These are phyloP conservation scores for Aschersonia sp. DNA, from an alignment of 2,329 filamentous ascomycete genomes.

Conservation along the genomic window DNA sequence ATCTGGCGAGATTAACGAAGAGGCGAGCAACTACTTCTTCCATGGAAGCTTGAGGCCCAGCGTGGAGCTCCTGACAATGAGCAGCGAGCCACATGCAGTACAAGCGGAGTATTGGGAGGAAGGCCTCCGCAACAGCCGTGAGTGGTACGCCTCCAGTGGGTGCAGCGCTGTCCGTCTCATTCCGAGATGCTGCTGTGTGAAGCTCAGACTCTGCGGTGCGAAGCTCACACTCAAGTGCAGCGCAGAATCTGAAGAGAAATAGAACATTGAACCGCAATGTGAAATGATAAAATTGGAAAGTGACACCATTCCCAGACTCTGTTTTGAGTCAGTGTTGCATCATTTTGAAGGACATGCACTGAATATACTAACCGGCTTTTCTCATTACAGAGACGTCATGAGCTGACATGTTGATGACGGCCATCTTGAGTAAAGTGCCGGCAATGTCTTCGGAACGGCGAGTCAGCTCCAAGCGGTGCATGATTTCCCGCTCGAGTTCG, in stretches of 20 bases:
- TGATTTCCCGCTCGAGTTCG: conserved; percentile 74
- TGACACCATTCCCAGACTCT: conserved; percentile 31
- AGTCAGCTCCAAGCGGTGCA: conserved; percentile 61
- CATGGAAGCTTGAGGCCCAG: conserved; percentile 26
- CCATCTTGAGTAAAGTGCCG: conserved; percentile 59
- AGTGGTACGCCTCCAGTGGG: conserved; percentile 10
- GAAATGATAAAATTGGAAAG: conserved; percentile 42
- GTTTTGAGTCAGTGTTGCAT: background rate
- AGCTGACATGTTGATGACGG: conserved; percentile 74
- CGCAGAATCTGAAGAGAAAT: conserved; percentile 59
- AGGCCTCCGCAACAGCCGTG: conserved; percentile 22
- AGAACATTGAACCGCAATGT: conserved; percentile 66
- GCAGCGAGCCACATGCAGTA: conserved; percentile 39
- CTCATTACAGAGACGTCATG: conserved; percentile 48
- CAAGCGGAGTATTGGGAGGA: conserved; percentile 37
- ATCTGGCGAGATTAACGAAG: conserved; percentile 29
- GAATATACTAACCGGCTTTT: conserved; percentile 16
- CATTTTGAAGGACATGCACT: background rate
- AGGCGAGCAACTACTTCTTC: conserved; percentile 30
- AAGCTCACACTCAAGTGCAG: conserved; percentile 56
- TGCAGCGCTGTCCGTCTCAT: conserved; percentile 9
- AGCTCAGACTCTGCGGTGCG: too few species aligned
- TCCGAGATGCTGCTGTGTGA: conserved; percentile 12
- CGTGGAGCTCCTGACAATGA: conserved; percentile 28
- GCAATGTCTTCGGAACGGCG: conserved; percentile 55